Evolutionary conservation across 2,329 filamentous ascomycete species (phyloP).

Genomic region (Ophiostoma quercus): DNA sequence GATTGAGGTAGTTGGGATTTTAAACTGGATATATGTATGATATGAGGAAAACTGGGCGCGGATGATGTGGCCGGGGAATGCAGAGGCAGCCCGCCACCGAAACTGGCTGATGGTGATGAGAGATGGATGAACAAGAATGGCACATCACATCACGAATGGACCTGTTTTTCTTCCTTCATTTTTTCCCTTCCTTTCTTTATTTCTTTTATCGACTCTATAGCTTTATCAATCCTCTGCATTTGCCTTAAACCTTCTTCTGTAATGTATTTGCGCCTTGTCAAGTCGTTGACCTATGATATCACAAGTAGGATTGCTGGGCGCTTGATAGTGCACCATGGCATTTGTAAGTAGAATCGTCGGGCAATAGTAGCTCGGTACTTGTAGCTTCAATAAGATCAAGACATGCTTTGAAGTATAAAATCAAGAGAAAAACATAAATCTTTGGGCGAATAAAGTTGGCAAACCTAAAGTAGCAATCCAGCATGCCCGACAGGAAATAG

Average conservation of each 20-base stretch:
- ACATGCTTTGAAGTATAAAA: not conserved
- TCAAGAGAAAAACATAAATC: not conserved
- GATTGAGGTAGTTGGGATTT: not conserved
- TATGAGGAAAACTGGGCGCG: not conserved
- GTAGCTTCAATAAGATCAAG: too few species aligned
- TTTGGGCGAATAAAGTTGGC: not conserved
- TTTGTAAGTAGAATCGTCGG: not conserved
- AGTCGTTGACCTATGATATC: not conserved
- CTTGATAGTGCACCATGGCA: not conserved
- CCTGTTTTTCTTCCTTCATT: not conserved
- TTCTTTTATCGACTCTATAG: not conserved
- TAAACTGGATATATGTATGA: not conserved
- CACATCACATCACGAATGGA: not conserved
- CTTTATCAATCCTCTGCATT: slow-evolving; percentile 5
- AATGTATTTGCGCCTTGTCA: not conserved
- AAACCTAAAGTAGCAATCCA: not conserved
- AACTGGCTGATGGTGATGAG: not conserved
- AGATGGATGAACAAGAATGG: not conserved
- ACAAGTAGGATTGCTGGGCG: not conserved
- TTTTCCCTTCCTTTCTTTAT: not conserved
- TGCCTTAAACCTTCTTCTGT: not conserved
- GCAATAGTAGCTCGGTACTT: not conserved
- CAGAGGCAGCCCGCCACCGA: not conserved
- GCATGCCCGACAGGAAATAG: not conserved
- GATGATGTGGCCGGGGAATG: not conserved